Percentiles rank a stretch among this genome's conserved stretches.
Evolutionary conservation across 2,329 filamentous ascomycete genomes (phyloP).

Genomic region (Alternaria panax): DNA sequence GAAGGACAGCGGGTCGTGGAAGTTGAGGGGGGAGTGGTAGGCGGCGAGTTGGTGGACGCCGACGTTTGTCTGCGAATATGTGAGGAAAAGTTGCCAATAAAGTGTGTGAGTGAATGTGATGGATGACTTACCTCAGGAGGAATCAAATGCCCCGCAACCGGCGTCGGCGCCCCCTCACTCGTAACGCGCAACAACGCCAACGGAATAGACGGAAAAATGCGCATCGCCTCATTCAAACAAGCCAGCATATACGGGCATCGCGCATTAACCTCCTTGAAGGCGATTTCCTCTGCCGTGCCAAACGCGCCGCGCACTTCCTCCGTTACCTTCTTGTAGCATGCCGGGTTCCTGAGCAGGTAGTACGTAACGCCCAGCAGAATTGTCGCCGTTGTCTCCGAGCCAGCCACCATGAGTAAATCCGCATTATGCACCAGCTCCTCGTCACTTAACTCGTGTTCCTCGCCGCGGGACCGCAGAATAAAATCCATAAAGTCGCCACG

Average conservation of each 20-base stretch:
- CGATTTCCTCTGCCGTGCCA: not conserved
- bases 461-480: not conserved
- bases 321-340: not conserved
- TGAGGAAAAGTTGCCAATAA: not conserved
- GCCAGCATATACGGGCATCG: not conserved
- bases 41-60: not conserved
- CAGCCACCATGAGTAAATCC: not conserved
- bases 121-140: not conserved
- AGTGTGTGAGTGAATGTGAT: not conserved
- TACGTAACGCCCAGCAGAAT: not conserved
- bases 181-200: not conserved
- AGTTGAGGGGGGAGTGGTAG: not conserved
- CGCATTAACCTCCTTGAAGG: not conserved
- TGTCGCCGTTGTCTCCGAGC: not conserved
- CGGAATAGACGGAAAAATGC: not conserved
- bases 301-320: not conserved
- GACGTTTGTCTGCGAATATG: not conserved
- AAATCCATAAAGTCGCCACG: not conserved
- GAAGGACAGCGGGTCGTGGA: not conserved
- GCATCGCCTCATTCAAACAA: not conserved
- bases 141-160: not conserved
- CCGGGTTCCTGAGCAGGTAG: not conserved
- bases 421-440: not conserved
- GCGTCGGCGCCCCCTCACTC: not conserved
- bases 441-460: not conserved